phyloP scores from a whole-genome alignment of 345 rosid species.

The Syzygium aqueum region DNA sequence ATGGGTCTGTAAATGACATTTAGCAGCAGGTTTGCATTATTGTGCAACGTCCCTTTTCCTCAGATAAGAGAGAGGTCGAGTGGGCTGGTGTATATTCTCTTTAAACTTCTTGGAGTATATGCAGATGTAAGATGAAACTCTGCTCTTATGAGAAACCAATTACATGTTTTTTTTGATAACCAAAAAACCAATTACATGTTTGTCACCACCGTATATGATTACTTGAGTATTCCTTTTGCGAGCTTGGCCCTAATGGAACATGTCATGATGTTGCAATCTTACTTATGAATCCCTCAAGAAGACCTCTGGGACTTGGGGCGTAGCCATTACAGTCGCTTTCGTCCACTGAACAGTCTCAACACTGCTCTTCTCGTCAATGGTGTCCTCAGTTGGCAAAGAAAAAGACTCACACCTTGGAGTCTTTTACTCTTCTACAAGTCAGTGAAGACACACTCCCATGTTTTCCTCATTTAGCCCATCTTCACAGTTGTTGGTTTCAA shows the following conservation, averaged over 20 bases:
- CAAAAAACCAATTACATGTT: neutral
- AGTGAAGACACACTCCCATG: neutral
- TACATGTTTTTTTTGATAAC: neutral
- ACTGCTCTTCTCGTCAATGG: neutral
- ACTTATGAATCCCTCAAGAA: neutral
- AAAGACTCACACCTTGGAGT: neutral
- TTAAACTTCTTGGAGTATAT: neutral
- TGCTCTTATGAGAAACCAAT: fast-evolving
- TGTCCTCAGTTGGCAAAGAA: neutral
- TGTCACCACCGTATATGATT: neutral
- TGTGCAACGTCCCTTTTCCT: neutral
- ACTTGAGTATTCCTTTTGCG: no score
- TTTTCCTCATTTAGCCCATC: neutral
- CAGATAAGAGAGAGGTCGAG: neutral
- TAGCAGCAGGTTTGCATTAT: neutral
- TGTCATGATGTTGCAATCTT: neutral
- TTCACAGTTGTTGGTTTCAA: neutral
- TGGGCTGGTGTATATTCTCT: neutral
- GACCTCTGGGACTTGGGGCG: neutral
- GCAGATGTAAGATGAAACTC: neutral
- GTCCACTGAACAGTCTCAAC: neutral
- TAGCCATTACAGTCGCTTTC: neutral
- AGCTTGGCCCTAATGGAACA: neutral
- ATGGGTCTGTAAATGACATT: neutral
- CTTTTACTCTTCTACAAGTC: neutral